phyloP scores from a whole-genome alignment of 2,329 filamentous ascomycete species.

The Colletotrichum echinochloae region DNA sequence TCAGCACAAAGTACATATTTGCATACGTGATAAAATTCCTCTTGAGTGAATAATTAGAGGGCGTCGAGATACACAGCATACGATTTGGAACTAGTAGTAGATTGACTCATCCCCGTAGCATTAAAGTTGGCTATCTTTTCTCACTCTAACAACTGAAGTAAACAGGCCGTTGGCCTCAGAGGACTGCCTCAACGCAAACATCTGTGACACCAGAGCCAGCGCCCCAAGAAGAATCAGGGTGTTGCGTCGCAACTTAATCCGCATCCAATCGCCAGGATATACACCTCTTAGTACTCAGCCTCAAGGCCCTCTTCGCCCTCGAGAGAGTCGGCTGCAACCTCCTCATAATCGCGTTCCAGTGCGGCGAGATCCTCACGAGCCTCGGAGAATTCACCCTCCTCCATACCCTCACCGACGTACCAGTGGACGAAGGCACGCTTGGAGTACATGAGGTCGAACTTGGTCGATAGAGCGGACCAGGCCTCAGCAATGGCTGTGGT shows the following conservation, averaged over 20 bases:
- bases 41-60: too few species aligned
- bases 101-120: conserved; percentile 34
- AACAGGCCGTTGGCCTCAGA: conserved; percentile 30
- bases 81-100: not conserved
- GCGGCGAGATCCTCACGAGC: conserved; percentile 98
- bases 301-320: conserved; percentile 87
- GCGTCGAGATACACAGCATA: not conserved
- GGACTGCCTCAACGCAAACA: conserved; percentile 23
- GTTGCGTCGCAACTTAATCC: conserved; percentile 31
- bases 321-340: conserved; percentile 94
- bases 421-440: conserved; percentile 99
- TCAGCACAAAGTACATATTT: not conserved
- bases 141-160: conserved; percentile 41
- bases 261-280: conserved; percentile 39
- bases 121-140: conserved; percentile 41
- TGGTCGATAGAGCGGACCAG: conserved; percentile 94
- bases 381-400: conserved; percentile 99
- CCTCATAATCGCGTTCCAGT: conserved; percentile 98
- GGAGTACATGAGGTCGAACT: conserved; percentile 99
- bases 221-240: conserved; percentile 19
- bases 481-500: conserved; percentile 98
- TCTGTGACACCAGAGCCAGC: conserved; percentile 22
- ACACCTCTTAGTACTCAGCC: conserved; percentile 83
- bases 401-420: conserved; percentile 99
- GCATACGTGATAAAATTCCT: not conserved